Percentiles rank a stretch among this genome's conserved stretches.
These are phyloP conservation scores for Coprinopsis cinerea DNA, from an alignment of 768 basidiomycete genomes.

Conservation along the genomic window DNA sequence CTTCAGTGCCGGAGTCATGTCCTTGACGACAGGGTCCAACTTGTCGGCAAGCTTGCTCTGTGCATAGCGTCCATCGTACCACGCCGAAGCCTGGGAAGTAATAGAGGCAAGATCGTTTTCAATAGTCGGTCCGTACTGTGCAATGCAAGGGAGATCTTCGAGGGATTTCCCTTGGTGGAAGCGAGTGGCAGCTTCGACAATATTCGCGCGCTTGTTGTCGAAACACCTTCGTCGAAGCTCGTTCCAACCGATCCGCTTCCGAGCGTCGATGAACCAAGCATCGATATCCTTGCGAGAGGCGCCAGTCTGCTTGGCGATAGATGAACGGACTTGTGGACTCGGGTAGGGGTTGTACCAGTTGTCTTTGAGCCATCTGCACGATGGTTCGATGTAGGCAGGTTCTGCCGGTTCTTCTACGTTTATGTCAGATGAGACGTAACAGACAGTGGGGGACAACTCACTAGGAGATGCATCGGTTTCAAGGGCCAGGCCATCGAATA, in stretches of 20 bases:
- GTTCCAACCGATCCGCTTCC: slow-evolving; percentile 13
- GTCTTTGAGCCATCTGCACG: slow-evolving; percentile 5
- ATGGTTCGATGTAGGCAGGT: slow-evolving; percentile 9
- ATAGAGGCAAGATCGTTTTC: slow-evolving; percentile 4
- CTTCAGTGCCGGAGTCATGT: slow-evolving; percentile 4
- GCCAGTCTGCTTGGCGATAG: neutral
- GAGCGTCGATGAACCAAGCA: slow-evolving; percentile 9
- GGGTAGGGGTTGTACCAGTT: slow-evolving; percentile 14
- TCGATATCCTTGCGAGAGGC: slow-evolving; percentile 8
- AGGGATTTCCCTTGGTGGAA: neutral
- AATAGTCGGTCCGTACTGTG: neutral
- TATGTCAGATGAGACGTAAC: too few relatives aligned
- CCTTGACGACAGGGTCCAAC: neutral
- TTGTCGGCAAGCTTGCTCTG: neutral
- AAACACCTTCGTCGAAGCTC: slow-evolving; percentile 4
- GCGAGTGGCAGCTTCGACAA: neutral
- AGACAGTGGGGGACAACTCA: too few relatives aligned
- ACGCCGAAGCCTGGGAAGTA: neutral
- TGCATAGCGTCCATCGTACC: neutral
- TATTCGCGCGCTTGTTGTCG: slow-evolving; percentile 2
- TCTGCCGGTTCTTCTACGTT: too few relatives aligned
- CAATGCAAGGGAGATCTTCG: neutral
- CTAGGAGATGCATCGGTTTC: too few relatives aligned
- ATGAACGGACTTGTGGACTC: neutral
- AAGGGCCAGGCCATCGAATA: too few relatives aligned